Percentiles rank a stretch among this genome's conserved stretches.
Evolutionary conservation across 208 protist species (phyloP).

Genomic region (Acanthamoeba healyi): DNA sequence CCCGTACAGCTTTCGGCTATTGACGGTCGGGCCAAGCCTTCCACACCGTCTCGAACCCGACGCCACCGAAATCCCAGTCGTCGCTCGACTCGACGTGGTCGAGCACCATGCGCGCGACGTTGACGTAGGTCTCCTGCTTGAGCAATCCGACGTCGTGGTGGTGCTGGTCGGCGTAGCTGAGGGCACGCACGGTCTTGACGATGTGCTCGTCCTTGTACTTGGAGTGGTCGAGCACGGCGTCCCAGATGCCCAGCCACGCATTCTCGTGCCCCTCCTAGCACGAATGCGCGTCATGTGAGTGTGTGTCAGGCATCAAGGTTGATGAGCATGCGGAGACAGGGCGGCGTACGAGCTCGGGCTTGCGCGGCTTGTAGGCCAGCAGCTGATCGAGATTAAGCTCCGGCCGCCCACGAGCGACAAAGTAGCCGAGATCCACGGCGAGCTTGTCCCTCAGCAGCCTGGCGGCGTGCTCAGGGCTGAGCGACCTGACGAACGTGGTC

Average conservation of each 20-base stretch:
- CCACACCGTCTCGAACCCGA: neutral
- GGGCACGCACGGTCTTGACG: conserved; percentile 6
- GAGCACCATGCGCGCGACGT: neutral
- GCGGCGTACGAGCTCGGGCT: neutral
- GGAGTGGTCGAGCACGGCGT: neutral
- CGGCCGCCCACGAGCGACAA: neutral
- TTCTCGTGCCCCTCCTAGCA: neutral
- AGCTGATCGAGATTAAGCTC: conserved; percentile 48
- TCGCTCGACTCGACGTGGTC: neutral
- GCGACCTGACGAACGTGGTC: neutral
- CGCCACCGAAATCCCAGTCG: neutral
- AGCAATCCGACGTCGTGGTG: conserved; percentile 47
- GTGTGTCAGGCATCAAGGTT: too few species aligned
- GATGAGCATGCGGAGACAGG: too few species aligned
- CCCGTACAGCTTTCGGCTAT: too few species aligned
- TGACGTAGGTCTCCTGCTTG: too few species aligned
- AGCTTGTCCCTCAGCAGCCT: conserved; percentile 27
- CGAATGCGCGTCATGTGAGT: too few species aligned
- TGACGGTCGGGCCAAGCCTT: too few species aligned
- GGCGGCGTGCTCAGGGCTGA: neutral
- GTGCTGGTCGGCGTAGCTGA: conserved; percentile 45
- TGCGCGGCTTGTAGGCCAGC: neutral
- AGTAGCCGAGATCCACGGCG: conserved; percentile 19
- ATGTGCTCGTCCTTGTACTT: conserved; percentile 23
- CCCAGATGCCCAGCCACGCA: neutral